A percentile compares a stretch with the other conserved stretches of the same genome.
Evolutionary conservation across 768 basidiomycete species (phyloP).

Genomic region (Infundibulicybe gibba): DNA sequence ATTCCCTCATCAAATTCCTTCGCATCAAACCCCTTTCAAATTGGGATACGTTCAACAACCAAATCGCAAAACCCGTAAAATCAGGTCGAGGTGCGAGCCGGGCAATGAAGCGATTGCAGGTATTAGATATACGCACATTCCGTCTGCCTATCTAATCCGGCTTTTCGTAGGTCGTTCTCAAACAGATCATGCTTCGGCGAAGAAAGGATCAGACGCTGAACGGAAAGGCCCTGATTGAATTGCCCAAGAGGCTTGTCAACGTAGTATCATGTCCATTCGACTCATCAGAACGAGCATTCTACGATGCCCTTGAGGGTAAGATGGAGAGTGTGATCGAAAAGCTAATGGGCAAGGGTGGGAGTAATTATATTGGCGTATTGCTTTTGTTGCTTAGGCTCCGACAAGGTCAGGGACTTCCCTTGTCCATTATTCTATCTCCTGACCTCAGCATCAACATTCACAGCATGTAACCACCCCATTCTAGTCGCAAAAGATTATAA

Average conservation of each 20-base stretch:
- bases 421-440: not conserved
- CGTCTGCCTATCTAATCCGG: too few species aligned
- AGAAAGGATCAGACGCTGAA: slow-evolving; percentile 70
- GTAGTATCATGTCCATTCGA: slow-evolving; percentile 79
- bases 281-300: slow-evolving; percentile 74
- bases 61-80: slow-evolving; percentile 81
- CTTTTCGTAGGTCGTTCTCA: slow-evolving; percentile 61
- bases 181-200: slow-evolving; percentile 86
- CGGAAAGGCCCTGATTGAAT: slow-evolving; percentile 77
- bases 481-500: slow-evolving; percentile 77
- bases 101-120: slow-evolving; percentile 85
- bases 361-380: slow-evolving; percentile 67
- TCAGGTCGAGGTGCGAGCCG: slow-evolving; percentile 49
- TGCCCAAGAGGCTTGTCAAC: slow-evolving; percentile 72
- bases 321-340: slow-evolving; percentile 67
- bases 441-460: slow-evolving; percentile 1
- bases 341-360: slow-evolving; percentile 48
- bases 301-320: slow-evolving; percentile 64
- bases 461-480: slow-evolving; percentile 89
- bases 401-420: slow-evolving; percentile 62
- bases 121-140: slow-evolving; percentile 20
- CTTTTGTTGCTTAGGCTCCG: slow-evolving; percentile 76
- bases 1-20: slow-evolving; percentile 85
- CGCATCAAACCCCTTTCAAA: slow-evolving; percentile 78
- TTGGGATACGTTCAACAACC: slow-evolving; percentile 73